Base-by-base conservation (phyloP, 1,284 basidiomycete species). In the Ustilago hordei region DNA sequence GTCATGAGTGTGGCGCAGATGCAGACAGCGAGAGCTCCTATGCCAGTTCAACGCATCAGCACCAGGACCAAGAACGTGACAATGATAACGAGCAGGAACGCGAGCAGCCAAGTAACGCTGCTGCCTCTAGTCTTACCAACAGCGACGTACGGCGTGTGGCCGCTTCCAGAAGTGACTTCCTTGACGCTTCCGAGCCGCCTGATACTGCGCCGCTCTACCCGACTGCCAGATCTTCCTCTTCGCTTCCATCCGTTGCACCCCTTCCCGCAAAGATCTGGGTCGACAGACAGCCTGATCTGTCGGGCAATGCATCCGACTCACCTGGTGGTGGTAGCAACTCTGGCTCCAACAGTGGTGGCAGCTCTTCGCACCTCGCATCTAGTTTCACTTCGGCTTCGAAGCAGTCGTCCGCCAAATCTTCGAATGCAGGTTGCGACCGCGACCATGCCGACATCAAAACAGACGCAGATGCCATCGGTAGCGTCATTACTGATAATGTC, bases 11-110 rank as follows among this genome's bases (percentile, higher is more conserved):
- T 38, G 70, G 75, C 0, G 78, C 73, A 58, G 75, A 77, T 39
- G 75, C 78, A 6, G 78, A 74, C 60, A 71, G 69, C 62, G 70
- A 74, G 28, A 73, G 69, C 62, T 77, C 70, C 3, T 73, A 55
- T 34, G 60, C 62, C 17, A 69, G 69, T 32, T 69, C 69, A 8
- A 54, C 55, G 3, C 48, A 68, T 28, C 54, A 61, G n/a, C 62
- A 68, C 15, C 54, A 64, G n/a, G 65, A 60, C 13, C 61, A 50
- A 11, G 61, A 60, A 9, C 41, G 55, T 8, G 54, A 34, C 8
- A 32, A 62, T 15, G 13, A 55, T 2, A 3, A 32, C 11, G 28
- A 15, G 2, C 56, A 45, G 13, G 28, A 57, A 15, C 47, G 34
- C 12, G 35, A 13, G 9, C 28, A 50, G 23, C 23, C 2, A 11